phyloP scores from a whole-genome alignment of 1,139 yeast species.

The Arxiozyma bovina region DNA sequence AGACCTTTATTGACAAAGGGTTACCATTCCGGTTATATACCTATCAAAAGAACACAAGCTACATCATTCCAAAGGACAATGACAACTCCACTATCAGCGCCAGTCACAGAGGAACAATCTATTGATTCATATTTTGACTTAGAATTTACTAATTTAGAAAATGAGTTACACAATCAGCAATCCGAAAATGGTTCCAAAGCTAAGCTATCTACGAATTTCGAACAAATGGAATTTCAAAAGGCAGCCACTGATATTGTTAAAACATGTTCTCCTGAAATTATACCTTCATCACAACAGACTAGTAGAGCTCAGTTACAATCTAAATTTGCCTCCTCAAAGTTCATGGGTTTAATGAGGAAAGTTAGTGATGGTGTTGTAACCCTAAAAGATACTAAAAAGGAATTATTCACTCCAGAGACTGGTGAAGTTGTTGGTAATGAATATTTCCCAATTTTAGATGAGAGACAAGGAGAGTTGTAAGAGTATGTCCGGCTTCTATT shows the following conservation, averaged over 20 bases:
- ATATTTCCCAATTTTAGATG: slow-evolving; percentile 13
- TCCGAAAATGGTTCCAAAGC: slow-evolving; percentile 3
- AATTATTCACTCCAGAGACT: slow-evolving; percentile 17
- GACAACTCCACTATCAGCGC: slow-evolving; percentile 5
- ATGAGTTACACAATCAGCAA: slow-evolving; percentile 11
- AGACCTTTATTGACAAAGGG: neutral
- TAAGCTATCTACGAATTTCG: slow-evolving; percentile 11
- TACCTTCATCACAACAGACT: slow-evolving; percentile 14
- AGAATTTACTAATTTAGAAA: slow-evolving; percentile 20
- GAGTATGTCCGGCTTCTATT: neutral
- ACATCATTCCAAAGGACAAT: neutral
- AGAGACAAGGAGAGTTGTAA: neutral
- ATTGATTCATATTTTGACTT: slow-evolving; percentile 12
- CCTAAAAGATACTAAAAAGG: slow-evolving; percentile 15
- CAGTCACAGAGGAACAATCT: slow-evolving; percentile 4
- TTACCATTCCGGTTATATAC: neutral
- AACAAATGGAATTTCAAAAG: slow-evolving; percentile 22
- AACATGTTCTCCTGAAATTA: slow-evolving; percentile 8
- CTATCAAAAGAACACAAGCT: neutral
- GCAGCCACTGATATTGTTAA: slow-evolving; percentile 23
- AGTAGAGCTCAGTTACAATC: slow-evolving; percentile 6
- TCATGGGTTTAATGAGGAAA: slow-evolving; percentile 25
- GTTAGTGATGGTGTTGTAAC: slow-evolving; percentile 29
- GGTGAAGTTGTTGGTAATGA: slow-evolving; percentile 24
- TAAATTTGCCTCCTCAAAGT: slow-evolving; percentile 24